Conservation (phyloP, 495 filamentous ascomycete species). For the Xylaria acuta region DNA sequence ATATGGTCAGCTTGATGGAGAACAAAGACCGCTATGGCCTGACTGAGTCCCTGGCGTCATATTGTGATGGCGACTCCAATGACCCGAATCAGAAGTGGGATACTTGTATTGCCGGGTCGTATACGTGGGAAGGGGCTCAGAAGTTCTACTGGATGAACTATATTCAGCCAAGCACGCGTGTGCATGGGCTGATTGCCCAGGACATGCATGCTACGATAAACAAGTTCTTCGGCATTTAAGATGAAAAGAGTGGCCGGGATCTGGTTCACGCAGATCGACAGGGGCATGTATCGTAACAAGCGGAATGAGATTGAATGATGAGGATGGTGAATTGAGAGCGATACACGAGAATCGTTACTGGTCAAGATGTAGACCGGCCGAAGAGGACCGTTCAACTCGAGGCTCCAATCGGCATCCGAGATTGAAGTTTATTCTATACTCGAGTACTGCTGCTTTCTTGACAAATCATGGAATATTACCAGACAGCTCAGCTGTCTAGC, state of each 20-base stretch:
- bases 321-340: too few species aligned
- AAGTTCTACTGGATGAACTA: constrained; percentile 22
- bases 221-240: not conserved
- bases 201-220: constrained; percentile 22
- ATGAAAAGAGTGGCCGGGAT: not conserved
- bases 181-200: constrained; percentile 20
- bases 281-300: too few species aligned
- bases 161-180: constrained; percentile 15
- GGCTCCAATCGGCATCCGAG: too few species aligned
- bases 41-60: constrained; percentile 9
- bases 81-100: constrained; percentile 5
- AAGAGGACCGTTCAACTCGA: too few species aligned
- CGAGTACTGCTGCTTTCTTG: too few species aligned
- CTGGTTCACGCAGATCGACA: too few species aligned
- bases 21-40: constrained; percentile 6
- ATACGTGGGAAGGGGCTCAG: constrained; percentile 9
- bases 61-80: constrained; percentile 15
- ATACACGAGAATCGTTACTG: too few species aligned
- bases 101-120: constrained; percentile 6
- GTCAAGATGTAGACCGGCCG: too few species aligned
- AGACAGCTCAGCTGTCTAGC: too few species aligned
- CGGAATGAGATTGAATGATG: too few species aligned
- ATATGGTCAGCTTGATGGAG: constrained; percentile 2
- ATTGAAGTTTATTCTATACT: too few species aligned
- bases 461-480: too few species aligned